Percentiles rank a stretch among this genome's conserved stretches.
phyloP scores from a whole-genome alignment of 495 filamentous ascomycete genomes.

The Tetracladium setigerum region DNA sequence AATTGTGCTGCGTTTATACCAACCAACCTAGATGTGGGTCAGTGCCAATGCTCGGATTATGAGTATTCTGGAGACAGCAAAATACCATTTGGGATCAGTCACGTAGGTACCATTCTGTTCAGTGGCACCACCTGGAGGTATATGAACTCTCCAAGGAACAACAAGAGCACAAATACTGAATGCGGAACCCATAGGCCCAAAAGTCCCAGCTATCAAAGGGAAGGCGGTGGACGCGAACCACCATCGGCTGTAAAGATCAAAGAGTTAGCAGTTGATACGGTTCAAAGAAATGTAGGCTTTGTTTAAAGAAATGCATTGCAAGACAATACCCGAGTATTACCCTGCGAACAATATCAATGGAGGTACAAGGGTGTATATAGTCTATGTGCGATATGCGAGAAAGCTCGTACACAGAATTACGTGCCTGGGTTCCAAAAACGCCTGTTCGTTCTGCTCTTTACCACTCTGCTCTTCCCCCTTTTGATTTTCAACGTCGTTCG shows the following conservation, averaged over 20 bases:
- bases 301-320: too few relatives aligned
- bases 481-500: constrained; percentile 39
- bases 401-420: neutral
- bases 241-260: constrained; percentile 47
- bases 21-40: constrained; percentile 41
- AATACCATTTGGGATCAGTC: constrained; percentile 62
- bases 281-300: too few relatives aligned
- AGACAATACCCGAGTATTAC: too few relatives aligned
- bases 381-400: too few relatives aligned
- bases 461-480: constrained; percentile 15
- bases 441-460: constrained; percentile 17
- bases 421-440: constrained; percentile 18
- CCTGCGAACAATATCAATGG: too few relatives aligned
- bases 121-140: constrained; percentile 14
- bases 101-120: constrained; percentile 32
- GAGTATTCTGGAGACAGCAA: neutral
- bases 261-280: neutral
- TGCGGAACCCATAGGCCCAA: constrained; percentile 73
- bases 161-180: constrained; percentile 76
- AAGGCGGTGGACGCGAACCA: constrained; percentile 82
- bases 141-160: constrained; percentile 60
- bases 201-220: constrained; percentile 35
- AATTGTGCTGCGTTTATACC: constrained; percentile 71
- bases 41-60: too few relatives aligned
- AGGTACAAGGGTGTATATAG: neutral